These are phyloP conservation scores for Globisporangium lucens DNA, from an alignment of 352 stramenopile genomes.

Conservation along the genomic window DNA sequence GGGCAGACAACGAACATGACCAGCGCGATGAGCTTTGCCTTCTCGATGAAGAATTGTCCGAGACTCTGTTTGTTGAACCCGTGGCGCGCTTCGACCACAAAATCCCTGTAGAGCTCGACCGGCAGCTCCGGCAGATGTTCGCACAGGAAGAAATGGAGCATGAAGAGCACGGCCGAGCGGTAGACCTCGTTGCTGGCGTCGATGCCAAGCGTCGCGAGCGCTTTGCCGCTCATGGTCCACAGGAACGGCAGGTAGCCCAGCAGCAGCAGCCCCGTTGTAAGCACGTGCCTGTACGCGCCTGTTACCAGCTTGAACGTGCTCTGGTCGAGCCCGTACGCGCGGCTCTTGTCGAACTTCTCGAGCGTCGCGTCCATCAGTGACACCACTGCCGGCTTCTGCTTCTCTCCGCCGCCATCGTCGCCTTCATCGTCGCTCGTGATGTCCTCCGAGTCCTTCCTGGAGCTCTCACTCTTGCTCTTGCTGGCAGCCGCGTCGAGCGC, in stretches of 20 bases:
- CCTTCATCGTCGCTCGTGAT: conserved; percentile 14
- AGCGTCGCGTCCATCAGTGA: conserved; percentile 77
- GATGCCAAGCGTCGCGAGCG: conserved; percentile 51
- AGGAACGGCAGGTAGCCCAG: conserved; percentile 92
- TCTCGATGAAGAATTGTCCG: conserved; percentile 93
- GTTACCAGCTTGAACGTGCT: conserved; percentile 93
- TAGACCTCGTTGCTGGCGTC: conserved; percentile 80
- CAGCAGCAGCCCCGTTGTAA: conserved; percentile 85
- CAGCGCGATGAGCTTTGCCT: conserved; percentile 92
- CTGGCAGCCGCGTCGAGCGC: no score
- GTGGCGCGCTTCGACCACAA: conserved; percentile 95
- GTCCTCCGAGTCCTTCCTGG: conserved; percentile 22
- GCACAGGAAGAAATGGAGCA: conserved; percentile 46
- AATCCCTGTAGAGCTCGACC: conserved; percentile 90
- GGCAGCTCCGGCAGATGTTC: conserved; percentile 57
- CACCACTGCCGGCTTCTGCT: no score
- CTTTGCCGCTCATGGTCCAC: conserved; percentile 81
- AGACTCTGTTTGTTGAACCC: conserved; percentile 98
- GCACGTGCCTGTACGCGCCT: conserved; percentile 77
- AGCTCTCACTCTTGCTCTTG: no score
- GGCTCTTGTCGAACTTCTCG: conserved; percentile 91
- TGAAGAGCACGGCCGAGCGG: conserved; percentile 66
- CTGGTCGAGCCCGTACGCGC: conserved; percentile 95
- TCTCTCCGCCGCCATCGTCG: no score
- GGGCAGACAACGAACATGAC: conserved; percentile 73